Evolutionary conservation across 495 filamentous ascomycete genomes (phyloP).

Genomic region (Trichoderma erinaceum): DNA sequence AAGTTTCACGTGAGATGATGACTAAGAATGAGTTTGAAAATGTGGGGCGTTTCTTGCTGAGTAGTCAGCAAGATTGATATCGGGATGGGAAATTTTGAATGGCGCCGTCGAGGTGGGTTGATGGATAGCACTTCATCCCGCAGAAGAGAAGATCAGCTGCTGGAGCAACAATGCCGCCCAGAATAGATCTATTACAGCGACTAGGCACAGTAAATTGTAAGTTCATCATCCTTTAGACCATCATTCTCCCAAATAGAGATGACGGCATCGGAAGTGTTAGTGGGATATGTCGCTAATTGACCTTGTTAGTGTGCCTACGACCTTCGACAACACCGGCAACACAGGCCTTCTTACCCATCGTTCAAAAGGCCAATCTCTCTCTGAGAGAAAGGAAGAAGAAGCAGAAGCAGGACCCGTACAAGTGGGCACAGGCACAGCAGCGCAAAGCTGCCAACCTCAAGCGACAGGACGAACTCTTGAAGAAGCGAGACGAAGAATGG

Average conservation of each 20-base stretch:
- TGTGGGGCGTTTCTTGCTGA: not conserved
- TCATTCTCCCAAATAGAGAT: not conserved
- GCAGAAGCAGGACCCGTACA: constrained; percentile 57
- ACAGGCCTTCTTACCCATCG: constrained; percentile 37
- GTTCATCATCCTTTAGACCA: constrained; percentile 14
- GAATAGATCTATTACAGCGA: constrained; percentile 59
- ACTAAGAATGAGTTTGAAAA: not conserved
- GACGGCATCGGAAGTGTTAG: not conserved
- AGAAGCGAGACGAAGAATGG: constrained; percentile 48
- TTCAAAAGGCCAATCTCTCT: constrained; percentile 45
- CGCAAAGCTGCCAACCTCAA: constrained; percentile 74
- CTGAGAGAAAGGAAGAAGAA: constrained; percentile 40
- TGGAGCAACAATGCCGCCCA: constrained; percentile 60
- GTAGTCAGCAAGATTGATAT: not conserved
- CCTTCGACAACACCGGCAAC: constrained; percentile 32
- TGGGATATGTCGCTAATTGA: constrained; percentile 15
- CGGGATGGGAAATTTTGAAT: constrained; percentile 15
- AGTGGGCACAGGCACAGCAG: constrained; percentile 64
- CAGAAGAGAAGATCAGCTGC: not conserved
- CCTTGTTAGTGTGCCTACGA: constrained; percentile 40
- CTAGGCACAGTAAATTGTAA: constrained; percentile 58
- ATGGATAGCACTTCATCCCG: not conserved
- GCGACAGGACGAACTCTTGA: constrained; percentile 55
- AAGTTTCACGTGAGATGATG: constrained; percentile 4
- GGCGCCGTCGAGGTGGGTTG: not conserved